A percentile compares a stretch with the other conserved stretches of the same genome.
These are phyloP conservation scores for Solanum ossicruentum DNA, from an alignment of 257 asterid genomes.

Conservation along the genomic window DNA sequence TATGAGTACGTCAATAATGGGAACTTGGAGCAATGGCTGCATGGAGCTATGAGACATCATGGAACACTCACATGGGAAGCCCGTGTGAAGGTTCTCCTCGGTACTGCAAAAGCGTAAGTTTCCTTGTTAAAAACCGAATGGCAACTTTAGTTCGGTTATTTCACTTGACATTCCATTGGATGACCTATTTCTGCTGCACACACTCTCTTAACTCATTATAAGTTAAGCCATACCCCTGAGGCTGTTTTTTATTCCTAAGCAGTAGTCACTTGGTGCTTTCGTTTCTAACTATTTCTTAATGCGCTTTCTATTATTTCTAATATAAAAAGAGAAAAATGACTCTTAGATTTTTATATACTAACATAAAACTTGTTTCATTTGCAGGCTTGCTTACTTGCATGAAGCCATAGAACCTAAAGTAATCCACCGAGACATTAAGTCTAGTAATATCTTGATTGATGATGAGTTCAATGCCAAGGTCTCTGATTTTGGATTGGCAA, in stretches of 20 bases:
- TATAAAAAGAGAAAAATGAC: background rate
- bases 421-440: constrained; percentile 90
- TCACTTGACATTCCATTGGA: background rate
- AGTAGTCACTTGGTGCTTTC: background rate
- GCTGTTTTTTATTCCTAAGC: background rate
- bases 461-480: constrained; percentile 74
- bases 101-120: constrained; percentile 96
- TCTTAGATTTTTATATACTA: background rate
- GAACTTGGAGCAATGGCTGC: constrained; percentile 97
- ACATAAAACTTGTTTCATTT: background rate
- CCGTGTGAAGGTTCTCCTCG: constrained; percentile 88
- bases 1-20: constrained; percentile 93
- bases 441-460: constrained; percentile 89
- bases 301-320: background rate
- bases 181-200: background rate
- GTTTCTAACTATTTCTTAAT: background rate
- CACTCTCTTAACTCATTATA: background rate
- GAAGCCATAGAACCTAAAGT: constrained; percentile 98
- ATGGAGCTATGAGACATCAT: constrained; percentile 79
- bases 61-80: constrained; percentile 93
- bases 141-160: background rate
- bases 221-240: background rate
- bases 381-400: constrained; percentile 92
- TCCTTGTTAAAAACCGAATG: background rate
- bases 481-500: constrained; percentile 96